These are phyloP conservation scores for Picea abies DNA, from an alignment of 83 land plant species.

Conservation along the genomic window DNA sequence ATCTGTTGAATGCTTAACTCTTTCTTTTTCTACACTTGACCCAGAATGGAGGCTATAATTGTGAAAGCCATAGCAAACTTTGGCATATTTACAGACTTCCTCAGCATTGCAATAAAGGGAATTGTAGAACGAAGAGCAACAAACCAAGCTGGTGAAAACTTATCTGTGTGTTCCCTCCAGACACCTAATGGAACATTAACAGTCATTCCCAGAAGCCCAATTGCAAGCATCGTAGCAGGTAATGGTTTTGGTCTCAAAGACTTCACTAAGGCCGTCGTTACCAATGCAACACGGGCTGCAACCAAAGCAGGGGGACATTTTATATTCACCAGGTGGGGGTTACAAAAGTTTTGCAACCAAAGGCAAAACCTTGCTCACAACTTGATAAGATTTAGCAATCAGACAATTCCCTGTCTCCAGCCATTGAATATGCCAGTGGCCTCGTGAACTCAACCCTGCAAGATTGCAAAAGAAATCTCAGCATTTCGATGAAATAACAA, in stretches of 20 bases:
- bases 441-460: conserved; percentile 41
- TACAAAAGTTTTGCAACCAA: conserved; percentile 79
- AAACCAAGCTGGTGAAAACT: conserved; percentile 98
- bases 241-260: conserved; percentile 86
- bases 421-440: conserved; percentile 87
- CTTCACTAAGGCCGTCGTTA: conserved; percentile 79
- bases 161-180: conserved; percentile 96
- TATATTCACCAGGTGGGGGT: conserved; percentile 79
- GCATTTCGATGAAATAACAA: no score
- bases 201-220: conserved; percentile 91
- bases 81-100: conserved; percentile 95
- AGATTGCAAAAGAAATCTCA: neutral
- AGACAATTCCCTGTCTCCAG: conserved; percentile 92
- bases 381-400: conserved; percentile 91
- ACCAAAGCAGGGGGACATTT: conserved; percentile 91
- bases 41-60: conserved; percentile 85
- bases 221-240: conserved; percentile 78
- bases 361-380: conserved; percentile 84
- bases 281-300: conserved; percentile 90
- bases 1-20: conserved; percentile 44
- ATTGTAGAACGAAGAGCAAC: conserved; percentile 93
- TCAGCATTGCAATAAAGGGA: conserved; percentile 93
- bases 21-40: conserved; percentile 85
- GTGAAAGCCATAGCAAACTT: conserved; percentile 94
- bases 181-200: conserved; percentile 90